These are phyloP conservation scores for Geranium brycei DNA, from an alignment of 345 rosid genomes.

Conservation along the genomic window DNA sequence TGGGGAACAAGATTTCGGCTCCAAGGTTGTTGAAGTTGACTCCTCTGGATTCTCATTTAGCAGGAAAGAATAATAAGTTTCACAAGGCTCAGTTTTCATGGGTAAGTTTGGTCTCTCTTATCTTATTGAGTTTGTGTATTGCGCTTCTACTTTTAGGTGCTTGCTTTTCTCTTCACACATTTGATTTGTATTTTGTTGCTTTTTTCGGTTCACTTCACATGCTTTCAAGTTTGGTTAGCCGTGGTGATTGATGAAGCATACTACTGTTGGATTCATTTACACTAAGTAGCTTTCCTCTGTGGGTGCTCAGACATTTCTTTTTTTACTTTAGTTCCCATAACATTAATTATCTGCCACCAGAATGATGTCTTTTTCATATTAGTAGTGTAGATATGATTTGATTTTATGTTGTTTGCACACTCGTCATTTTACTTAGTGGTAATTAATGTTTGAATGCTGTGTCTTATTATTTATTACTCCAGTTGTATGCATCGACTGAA, in stretches of 20 bases:
- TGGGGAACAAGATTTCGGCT: slow-evolving; percentile 95
- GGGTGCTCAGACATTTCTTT: too few relatives aligned
- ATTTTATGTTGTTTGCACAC: neutral
- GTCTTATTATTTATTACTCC: too few relatives aligned
- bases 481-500: neutral
- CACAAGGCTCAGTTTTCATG: slow-evolving; percentile 90
- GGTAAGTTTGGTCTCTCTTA: slow-evolving; percentile 33
- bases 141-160: neutral
- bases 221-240: neutral
- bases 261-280: too few relatives aligned
- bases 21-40: slow-evolving; percentile 83
- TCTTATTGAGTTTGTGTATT: neutral
- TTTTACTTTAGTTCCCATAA: too few relatives aligned
- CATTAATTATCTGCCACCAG: too few relatives aligned
- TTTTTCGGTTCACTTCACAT: too few relatives aligned
- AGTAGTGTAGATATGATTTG: neutral
- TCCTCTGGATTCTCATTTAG: slow-evolving; percentile 77
- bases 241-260: too few relatives aligned
- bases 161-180: too few relatives aligned
- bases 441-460: neutral
- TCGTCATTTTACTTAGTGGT: neutral
- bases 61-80: slow-evolving; percentile 79
- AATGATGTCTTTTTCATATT: too few relatives aligned
- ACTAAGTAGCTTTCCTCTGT: too few relatives aligned
- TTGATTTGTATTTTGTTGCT: neutral